Conservation (phyloP, 176 grass and related monocot genomes). For the Lolium multiflorum region DNA sequence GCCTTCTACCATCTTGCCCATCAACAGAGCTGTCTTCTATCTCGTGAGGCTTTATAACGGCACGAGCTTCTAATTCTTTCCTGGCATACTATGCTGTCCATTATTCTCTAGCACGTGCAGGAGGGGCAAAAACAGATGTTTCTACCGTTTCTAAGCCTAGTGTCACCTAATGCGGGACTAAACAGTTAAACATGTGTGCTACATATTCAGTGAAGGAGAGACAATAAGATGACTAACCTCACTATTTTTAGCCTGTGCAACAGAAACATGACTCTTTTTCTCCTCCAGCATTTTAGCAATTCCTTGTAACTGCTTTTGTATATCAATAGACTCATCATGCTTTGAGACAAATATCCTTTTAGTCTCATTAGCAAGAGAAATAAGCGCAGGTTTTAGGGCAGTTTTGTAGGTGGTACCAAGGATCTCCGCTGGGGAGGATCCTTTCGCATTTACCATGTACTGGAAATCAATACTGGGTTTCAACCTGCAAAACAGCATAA, state of each 20-base stretch:
- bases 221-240: slow-evolving; percentile 54
- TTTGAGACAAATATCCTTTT: slow-evolving; percentile 63
- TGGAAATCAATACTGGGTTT: slow-evolving; percentile 80
- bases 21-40: too few relatives aligned
- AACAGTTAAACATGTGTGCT: not conserved
- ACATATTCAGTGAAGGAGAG: not conserved
- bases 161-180: not conserved
- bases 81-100: not conserved
- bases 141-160: not conserved
- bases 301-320: slow-evolving; percentile 63
- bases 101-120: not conserved
- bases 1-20: too few relatives aligned
- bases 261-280: slow-evolving; percentile 53
- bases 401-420: slow-evolving; percentile 72
- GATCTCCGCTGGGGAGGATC: slow-evolving; percentile 67
- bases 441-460: slow-evolving; percentile 72
- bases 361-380: slow-evolving; percentile 56
- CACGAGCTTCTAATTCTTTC: not conserved
- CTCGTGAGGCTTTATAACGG: not conserved
- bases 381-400: slow-evolving; percentile 69
- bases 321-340: slow-evolving; percentile 55
- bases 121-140: not conserved
- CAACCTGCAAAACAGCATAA: slow-evolving; percentile 58
- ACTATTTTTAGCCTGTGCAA: slow-evolving; percentile 58
- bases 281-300: slow-evolving; percentile 68